A percentile compares a stretch with the other conserved stretches of the same genome.
Evolutionary conservation across 1,139 yeast genomes (phyloP).

Genomic region (Magnusiomyces tetraspermus): DNA sequence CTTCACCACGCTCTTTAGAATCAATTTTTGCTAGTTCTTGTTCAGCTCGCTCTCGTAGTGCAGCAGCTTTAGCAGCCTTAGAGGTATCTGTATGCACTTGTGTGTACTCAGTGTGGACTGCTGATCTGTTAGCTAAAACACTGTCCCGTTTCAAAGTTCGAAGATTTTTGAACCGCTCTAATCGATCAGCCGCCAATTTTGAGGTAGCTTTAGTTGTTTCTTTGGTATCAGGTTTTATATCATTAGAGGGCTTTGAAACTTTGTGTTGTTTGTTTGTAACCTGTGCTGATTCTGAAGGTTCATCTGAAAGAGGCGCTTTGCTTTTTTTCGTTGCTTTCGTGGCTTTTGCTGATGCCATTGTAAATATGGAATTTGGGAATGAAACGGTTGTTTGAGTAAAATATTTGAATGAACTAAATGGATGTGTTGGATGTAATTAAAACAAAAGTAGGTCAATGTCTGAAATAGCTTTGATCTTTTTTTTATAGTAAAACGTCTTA

Average conservation of each 20-base stretch:
- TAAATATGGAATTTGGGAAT: no score
- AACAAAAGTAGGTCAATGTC: no score
- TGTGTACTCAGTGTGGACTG: constrained; percentile 36
- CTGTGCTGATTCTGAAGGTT: neutral
- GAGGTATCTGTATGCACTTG: constrained; percentile 30
- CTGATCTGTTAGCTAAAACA: constrained; percentile 34
- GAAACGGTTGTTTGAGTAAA: no score
- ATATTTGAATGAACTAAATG: no score
- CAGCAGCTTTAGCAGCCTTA: constrained; percentile 29
- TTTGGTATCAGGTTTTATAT: neutral
- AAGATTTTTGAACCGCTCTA: constrained; percentile 8
- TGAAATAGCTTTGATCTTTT: no score
- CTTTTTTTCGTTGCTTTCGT: neutral
- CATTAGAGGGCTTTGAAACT: neutral
- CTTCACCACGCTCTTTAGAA: constrained; percentile 33
- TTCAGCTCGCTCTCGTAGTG: constrained; percentile 31
- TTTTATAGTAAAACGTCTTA: no score
- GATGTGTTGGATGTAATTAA: no score
- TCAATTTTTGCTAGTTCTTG: constrained; percentile 37
- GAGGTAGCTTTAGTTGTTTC: neutral
- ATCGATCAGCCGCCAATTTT: constrained; percentile 6
- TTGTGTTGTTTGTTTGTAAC: neutral
- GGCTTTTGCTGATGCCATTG: neutral
- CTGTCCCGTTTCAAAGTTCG: constrained; percentile 24
- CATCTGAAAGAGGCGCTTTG: neutral